Base-by-base conservation (phyloP, 495 filamentous ascomycete species). In the Penicillium canescens region DNA sequence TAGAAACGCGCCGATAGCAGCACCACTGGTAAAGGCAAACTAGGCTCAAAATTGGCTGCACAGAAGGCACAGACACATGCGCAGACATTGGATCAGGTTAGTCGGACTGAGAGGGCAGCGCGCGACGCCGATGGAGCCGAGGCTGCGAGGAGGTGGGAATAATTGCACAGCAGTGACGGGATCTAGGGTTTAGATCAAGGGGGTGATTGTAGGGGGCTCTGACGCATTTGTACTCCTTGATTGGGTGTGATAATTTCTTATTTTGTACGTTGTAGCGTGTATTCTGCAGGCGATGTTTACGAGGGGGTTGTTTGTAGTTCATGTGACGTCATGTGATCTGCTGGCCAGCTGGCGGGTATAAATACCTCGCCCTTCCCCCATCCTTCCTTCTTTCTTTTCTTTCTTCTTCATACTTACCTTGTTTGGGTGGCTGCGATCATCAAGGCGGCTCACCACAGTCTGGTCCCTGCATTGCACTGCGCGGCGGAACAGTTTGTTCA, bases 401-500 rank as follows among this genome's bases (percentile, higher is more conserved):
- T 77, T 72, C 66, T 80, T 84, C 78, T 81, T 85, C 81, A 86
- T 86, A 86, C 82, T 86, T 87, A 87, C 84, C 83, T 87, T 86
- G 81, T 82, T 79, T 80, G 76, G 75, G 76, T 72, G 72, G 69
- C 75, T 67, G 76, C 72, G 83, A 74, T 86, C 84, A 86, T 70
- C 73, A 83, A 80, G 73, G 71, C 77, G 70, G 78, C 70, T 60
- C 73, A 73, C 77, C 77, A 83, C 75, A 71, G 69, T 69, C 77
- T 78, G 78, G 84, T 82, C 73, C 83, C 84, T 87, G 80, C 84
- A 89, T 88, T 86, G 85, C 85, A 88, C 85, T 87, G 60, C 84
- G 84, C 76, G 85, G 84, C 71, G 82, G 75, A 82, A 72, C 79
- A 77, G 73, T 78, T 70, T 68, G 78, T 82, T 81, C 78, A 85